Evolutionary conservation across 2,329 filamentous ascomycete genomes (phyloP).

Genomic region (Fusarium redolens): DNA sequence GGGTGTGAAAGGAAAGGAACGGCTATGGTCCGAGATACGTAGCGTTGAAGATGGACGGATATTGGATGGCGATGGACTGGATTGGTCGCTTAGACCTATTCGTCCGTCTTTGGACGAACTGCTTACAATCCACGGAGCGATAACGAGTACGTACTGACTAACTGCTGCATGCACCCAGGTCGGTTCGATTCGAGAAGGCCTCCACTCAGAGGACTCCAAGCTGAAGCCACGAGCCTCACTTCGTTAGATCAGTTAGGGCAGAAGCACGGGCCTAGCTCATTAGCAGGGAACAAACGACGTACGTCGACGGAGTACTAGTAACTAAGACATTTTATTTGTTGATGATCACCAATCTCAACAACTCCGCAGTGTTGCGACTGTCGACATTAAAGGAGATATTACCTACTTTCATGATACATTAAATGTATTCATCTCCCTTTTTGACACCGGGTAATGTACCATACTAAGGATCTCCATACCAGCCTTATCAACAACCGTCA

Average conservation of each 20-base stretch:
- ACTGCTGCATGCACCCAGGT: neutral
- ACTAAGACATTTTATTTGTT: slow-evolving; percentile 26
- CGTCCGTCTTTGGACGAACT: slow-evolving; percentile 28
- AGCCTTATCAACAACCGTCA: neutral
- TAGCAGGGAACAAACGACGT: slow-evolving; percentile 25
- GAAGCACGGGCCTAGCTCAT: slow-evolving; percentile 37
- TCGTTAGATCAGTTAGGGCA: slow-evolving; percentile 37
- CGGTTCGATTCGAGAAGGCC: slow-evolving; percentile 7
- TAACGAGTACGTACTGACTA: slow-evolving; percentile 32
- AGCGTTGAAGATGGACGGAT: slow-evolving; percentile 26
- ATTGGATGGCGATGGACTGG: slow-evolving; percentile 13
- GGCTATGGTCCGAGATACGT: slow-evolving; percentile 19
- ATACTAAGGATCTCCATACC: neutral
- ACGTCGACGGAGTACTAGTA: neutral
- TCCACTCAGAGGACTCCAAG: slow-evolving; percentile 32
- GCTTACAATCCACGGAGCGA: slow-evolving; percentile 18
- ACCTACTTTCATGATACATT: slow-evolving; percentile 1
- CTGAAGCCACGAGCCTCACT: slow-evolving; percentile 38
- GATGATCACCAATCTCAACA: slow-evolving; percentile 37
- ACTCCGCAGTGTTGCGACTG: slow-evolving; percentile 13
- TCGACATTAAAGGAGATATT: slow-evolving; percentile 17
- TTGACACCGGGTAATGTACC: neutral
- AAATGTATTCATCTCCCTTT: slow-evolving; percentile 8
- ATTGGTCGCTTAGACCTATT: slow-evolving; percentile 18
- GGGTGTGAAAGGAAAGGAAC: slow-evolving; percentile 1